Evolutionary conservation across 805 yeast species (phyloP), one percentile per base, ranked within the genome.

Genomic region (Pichia scutulata): DNA sequence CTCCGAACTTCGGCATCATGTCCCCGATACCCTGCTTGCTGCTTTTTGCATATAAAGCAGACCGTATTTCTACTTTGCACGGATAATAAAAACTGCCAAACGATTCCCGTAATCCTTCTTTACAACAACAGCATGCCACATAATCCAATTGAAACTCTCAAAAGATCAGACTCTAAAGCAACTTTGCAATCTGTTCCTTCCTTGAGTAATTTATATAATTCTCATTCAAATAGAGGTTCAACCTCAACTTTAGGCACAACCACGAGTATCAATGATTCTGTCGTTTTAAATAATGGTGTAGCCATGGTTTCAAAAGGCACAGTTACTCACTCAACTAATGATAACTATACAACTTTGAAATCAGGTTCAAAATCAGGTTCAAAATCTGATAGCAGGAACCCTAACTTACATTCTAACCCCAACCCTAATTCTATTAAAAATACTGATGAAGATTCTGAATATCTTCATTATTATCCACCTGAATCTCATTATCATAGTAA

Each of bases 281-380:
- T 41, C 1, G 46, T 50, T 21, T 46, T 50, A 16, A 50, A 40
- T 13, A 50, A 50, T 22, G 45, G 46, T 19, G 12, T 30, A 21
- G 47, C 44, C 2, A 14, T 50, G 2, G 52, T 50, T 5, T 49
- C 46, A 24, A 50, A 50, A n/a, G 52, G 49, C 23, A 42, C 49
- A 2, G 28, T 44, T 16, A 39, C 48, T 24, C 47, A 50, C 23
- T 10, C 25, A 18, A 39, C 26, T 19, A 46, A 46, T 14, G 30
- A 10, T 26, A 26, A 26, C 9, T 26, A 26, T 26, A 26, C 30
- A 7, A 26, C 30, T 26, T 26, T 13, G 10, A 26, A 26, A 26
- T 26, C 10, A 10, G 10, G 13, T 26, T 7, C 30, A 24, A 24
- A 26, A 26, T 10, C 30, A 26, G 13, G 13, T 10, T 26, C 10